These are phyloP conservation scores for Sonneratia alba DNA, from an alignment of 345 rosid genomes.

Conservation along the genomic window DNA sequence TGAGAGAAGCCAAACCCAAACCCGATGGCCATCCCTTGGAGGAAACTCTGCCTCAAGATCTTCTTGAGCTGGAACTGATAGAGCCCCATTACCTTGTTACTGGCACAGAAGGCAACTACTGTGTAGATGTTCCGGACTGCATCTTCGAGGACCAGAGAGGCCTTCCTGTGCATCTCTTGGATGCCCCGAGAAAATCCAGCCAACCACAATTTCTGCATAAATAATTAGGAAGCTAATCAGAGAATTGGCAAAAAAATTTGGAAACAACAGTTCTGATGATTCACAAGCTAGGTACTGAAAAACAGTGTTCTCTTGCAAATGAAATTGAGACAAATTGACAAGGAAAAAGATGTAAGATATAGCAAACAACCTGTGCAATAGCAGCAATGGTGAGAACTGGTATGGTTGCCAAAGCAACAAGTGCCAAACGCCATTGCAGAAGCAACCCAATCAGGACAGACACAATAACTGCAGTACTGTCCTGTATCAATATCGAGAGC, in stretches of 20 bases:
- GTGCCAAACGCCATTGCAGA: slow-evolving; percentile 88
- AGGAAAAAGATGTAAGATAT: neutral
- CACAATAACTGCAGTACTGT: slow-evolving; percentile 81
- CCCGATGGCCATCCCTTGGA: slow-evolving; percentile 93
- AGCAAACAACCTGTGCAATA: slow-evolving; percentile 77
- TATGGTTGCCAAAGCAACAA: slow-evolving; percentile 85
- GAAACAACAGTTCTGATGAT: neutral
- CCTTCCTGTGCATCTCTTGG: slow-evolving; percentile 99
- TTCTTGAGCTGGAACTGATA: slow-evolving; percentile 70
- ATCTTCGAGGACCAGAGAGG: slow-evolving; percentile 97
- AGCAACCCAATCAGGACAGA: slow-evolving; percentile 82
- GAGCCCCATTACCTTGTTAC: slow-evolving; percentile 97
- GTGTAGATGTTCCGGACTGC: slow-evolving; percentile 98
- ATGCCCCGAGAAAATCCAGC: slow-evolving; percentile 98
- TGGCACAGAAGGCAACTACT: slow-evolving; percentile 98
- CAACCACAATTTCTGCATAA: slow-evolving; percentile 91
- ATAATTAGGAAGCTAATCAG: slow-evolving; percentile 6
- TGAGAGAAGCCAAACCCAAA: slow-evolving; percentile 99
- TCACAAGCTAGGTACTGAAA: no score
- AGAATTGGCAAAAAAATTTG: no score
- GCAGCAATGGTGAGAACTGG: slow-evolving; percentile 87
- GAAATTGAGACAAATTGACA: neutral
- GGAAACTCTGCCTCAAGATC: slow-evolving; percentile 76
- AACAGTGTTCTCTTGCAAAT: no score
- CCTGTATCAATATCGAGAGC: slow-evolving; percentile 96